Conservation (phyloP, 495 filamentous ascomycete genomes). For the Podospora tetraspora region DNA sequence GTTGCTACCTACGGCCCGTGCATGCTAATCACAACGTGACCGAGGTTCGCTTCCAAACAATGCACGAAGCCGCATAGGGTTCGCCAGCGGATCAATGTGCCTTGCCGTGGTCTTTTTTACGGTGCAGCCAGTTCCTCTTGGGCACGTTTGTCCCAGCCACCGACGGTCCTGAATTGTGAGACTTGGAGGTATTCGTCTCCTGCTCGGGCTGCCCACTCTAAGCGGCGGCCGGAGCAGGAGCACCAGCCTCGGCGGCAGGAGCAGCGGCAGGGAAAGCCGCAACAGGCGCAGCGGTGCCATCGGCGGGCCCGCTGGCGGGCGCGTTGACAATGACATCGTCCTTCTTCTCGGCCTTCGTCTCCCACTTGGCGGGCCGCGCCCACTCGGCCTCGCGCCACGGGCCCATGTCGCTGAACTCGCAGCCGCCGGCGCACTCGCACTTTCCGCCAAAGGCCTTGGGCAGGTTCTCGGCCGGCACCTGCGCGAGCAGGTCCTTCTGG, state of each 20-base stretch:
- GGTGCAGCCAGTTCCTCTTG: neutral
- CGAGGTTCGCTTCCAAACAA: neutral
- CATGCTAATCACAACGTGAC: neutral
- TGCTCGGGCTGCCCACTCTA: constrained; percentile 7
- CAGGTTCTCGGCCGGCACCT: constrained; percentile 87
- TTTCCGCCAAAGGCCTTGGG: constrained; percentile 79
- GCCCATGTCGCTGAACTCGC: constrained; percentile 79
- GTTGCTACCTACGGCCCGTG: neutral
- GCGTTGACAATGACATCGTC: neutral
- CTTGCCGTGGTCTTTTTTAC: neutral
- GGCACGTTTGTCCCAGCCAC: neutral
- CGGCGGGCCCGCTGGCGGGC: constrained; percentile 25
- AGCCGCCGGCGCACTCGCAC: constrained; percentile 80
- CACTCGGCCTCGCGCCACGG: constrained; percentile 85
- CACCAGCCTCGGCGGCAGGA: constrained; percentile 21
- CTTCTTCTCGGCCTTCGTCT: constrained; percentile 31
- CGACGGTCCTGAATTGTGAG: neutral
- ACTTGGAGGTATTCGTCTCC: neutral
- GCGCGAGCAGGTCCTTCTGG: constrained; percentile 72
- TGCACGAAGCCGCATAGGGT: neutral
- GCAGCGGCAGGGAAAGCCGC: constrained; percentile 15
- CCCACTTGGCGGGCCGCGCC: constrained; percentile 67
- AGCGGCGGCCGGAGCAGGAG: constrained; percentile 33
- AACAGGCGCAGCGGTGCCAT: constrained; percentile 18
- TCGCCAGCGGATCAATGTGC: neutral